Evolutionary conservation across 2,329 filamentous ascomycete species (phyloP).

Genomic region (Thelonectria discophora): DNA sequence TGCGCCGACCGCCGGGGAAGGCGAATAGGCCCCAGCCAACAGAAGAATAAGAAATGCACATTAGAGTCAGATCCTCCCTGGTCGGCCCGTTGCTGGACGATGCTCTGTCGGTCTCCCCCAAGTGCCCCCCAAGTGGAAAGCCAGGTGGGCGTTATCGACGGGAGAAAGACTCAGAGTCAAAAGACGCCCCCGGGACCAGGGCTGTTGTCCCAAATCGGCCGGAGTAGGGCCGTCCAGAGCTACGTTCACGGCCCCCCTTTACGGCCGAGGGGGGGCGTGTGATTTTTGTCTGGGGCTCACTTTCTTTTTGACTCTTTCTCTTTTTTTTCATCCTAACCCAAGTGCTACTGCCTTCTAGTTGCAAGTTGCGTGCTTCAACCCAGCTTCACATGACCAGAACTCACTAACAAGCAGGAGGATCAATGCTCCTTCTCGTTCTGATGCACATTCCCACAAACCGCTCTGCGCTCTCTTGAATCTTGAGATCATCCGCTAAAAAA

Average conservation of each 20-base stretch:
- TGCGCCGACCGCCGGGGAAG: neutral
- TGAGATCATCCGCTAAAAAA: no score
- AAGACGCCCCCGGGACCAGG: constrained; percentile 16
- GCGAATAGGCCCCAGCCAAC: neutral
- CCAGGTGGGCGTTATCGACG: no score
- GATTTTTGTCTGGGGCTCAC: no score
- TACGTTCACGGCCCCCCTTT: constrained; percentile 33
- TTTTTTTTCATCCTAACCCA: constrained; percentile 25
- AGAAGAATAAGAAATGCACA: no score
- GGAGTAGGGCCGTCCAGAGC: constrained; percentile 42
- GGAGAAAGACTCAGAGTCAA: no score
- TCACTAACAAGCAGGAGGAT: no score
- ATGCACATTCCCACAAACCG: no score
- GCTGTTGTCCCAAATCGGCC: constrained; percentile 36
- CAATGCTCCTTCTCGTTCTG: no score
- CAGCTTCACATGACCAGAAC: no score
- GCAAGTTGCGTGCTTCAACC: no score
- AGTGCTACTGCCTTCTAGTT: neutral
- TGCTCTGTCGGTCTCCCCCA: constrained; percentile 12
- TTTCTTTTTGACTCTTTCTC: constrained; percentile 22
- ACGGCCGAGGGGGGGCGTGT: neutral
- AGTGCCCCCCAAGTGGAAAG: no score
- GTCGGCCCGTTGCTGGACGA: constrained; percentile 21
- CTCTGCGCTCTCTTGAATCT: no score
- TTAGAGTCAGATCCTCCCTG: neutral